A percentile compares a stretch with the other conserved stretches of the same genome.
Evolutionary conservation across 2,329 filamentous ascomycete genomes (phyloP).

Genomic region (Bretziella fagacearum): DNA sequence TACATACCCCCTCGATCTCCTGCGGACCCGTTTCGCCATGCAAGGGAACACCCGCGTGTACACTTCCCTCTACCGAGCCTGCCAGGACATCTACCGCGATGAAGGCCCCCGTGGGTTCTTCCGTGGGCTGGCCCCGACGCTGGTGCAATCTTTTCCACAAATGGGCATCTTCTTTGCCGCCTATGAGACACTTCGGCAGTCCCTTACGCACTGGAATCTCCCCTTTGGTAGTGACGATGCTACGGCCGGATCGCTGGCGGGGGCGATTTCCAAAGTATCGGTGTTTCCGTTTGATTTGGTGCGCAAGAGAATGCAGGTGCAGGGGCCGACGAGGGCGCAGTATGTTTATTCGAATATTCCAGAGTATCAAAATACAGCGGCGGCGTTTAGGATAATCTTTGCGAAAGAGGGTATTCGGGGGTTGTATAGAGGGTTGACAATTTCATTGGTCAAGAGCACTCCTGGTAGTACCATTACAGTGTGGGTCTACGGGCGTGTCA

Average conservation of each 20-base stretch:
- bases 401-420: constrained; percentile 58
- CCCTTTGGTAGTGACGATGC: constrained; percentile 70
- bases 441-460: constrained; percentile 82
- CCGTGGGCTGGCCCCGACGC: constrained; percentile 62
- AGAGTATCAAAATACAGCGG: constrained; percentile 52
- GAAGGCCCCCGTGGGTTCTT: constrained; percentile 77
- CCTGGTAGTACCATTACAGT: constrained; percentile 86
- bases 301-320: constrained; percentile 83
- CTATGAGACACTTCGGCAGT: constrained; percentile 60
- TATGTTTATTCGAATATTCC: constrained; percentile 86
- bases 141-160: constrained; percentile 81
- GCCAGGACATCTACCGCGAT: constrained; percentile 53
- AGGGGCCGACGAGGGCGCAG: constrained; percentile 62
- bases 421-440: constrained; percentile 71
- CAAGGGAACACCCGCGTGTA: constrained; percentile 76
- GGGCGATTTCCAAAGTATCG: constrained; percentile 66
- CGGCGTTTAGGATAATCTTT: constrained; percentile 52
- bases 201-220: constrained; percentile 36
- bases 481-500: constrained; percentile 76
- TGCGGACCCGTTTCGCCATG: constrained; percentile 91
- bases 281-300: constrained; percentile 91
- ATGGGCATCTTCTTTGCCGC: constrained; percentile 93
- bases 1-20: constrained; percentile 85
- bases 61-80: constrained; percentile 45
- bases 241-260: constrained; percentile 61